A percentile compares a stretch with the other conserved stretches of the same genome.
These are phyloP conservation scores for Fusarium begoniae DNA, from an alignment of 2,329 filamentous ascomycete genomes.

Conservation along the genomic window DNA sequence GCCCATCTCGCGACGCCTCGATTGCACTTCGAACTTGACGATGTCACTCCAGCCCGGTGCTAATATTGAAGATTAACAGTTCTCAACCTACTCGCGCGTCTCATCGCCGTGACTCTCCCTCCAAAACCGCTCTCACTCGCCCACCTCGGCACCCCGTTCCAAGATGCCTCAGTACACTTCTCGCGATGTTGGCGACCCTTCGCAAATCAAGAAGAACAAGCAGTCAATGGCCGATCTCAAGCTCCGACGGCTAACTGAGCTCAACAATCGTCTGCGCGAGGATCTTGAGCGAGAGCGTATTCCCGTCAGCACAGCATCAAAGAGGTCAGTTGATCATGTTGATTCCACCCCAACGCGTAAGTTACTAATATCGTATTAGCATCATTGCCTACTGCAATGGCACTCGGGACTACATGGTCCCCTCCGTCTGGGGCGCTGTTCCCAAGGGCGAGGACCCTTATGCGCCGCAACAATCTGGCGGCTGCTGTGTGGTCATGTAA, in stretches of 20 bases:
- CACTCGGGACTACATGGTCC: constrained; percentile 99
- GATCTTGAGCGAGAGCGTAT: constrained; percentile 95
- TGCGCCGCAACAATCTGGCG: constrained; percentile 89
- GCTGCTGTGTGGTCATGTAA: constrained; percentile 97
- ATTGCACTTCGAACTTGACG: constrained; percentile 3
- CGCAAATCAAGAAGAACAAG: constrained; percentile 88
- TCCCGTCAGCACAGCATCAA: constrained; percentile 91
- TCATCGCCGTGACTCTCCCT: constrained; percentile 23
- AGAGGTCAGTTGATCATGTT: constrained; percentile 67
- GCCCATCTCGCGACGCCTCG: constrained; percentile 10
- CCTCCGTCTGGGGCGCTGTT: constrained; percentile 93
- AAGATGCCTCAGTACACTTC: constrained; percentile 74
- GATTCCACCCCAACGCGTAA: background rate
- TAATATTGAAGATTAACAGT: constrained; percentile 35
- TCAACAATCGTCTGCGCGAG: constrained; percentile 95
- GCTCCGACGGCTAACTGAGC: constrained; percentile 92
- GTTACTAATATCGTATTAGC: constrained; percentile 58
- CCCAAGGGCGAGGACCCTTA: constrained; percentile 98
- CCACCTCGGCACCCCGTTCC: constrained; percentile 38
- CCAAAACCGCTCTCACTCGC: constrained; percentile 7
- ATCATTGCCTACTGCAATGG: constrained; percentile 98
- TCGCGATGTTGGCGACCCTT: constrained; percentile 72
- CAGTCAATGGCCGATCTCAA: constrained; percentile 99
- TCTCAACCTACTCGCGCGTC: constrained; percentile 24
- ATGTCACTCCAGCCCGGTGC: constrained; percentile 1